Evolutionary conservation across 2,329 filamentous ascomycete genomes (phyloP).

Genomic region (Alternaria postmessia): DNA sequence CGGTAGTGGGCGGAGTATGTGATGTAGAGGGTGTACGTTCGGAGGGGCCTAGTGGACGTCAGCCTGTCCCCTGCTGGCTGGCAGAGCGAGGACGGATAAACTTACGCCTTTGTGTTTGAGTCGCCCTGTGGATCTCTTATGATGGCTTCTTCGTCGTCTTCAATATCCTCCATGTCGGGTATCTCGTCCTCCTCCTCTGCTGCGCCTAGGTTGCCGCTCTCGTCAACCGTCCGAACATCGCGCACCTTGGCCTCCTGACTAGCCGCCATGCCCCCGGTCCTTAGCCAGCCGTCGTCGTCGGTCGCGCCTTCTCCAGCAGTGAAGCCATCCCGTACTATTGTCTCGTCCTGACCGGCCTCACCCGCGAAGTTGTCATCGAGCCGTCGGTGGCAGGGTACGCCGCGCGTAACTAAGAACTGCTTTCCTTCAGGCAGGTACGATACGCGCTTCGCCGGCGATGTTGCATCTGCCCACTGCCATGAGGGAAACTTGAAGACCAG

Average conservation of each 20-base stretch:
- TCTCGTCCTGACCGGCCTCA: constrained; percentile 84
- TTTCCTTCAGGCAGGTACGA: constrained; percentile 85
- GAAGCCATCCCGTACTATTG: constrained; percentile 82
- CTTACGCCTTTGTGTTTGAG: constrained; percentile 64
- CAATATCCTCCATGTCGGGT: constrained; percentile 97
- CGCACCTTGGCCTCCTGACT: constrained; percentile 77
- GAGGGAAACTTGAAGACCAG: constrained; percentile 99
- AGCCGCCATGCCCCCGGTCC: constrained; percentile 80
- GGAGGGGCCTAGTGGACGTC: constrained; percentile 68
- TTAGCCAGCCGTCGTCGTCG: constrained; percentile 87
- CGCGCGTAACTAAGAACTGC: constrained; percentile 93
- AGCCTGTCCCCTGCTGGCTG: constrained; percentile 15
- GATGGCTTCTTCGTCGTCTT: constrained; percentile 92
- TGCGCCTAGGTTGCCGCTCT: constrained; percentile 85
- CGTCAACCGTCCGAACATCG: constrained; percentile 88
- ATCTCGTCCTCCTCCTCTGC: constrained; percentile 79
- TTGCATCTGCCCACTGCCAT: constrained; percentile 94
- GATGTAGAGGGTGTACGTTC: constrained; percentile 98
- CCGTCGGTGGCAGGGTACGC: constrained; percentile 90
- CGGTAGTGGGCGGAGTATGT: constrained; percentile 97
- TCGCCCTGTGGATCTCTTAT: constrained; percentile 69
- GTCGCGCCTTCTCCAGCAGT: constrained; percentile 57
- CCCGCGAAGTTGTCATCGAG: constrained; percentile 94
- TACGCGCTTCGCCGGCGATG: constrained; percentile 79
- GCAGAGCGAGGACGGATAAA: constrained; percentile 16